Evolutionary conservation across 2,329 filamentous ascomycete genomes (phyloP), one percentile per base, ranked within the genome.

Genomic region (Hymenoscyphus scutula): DNA sequence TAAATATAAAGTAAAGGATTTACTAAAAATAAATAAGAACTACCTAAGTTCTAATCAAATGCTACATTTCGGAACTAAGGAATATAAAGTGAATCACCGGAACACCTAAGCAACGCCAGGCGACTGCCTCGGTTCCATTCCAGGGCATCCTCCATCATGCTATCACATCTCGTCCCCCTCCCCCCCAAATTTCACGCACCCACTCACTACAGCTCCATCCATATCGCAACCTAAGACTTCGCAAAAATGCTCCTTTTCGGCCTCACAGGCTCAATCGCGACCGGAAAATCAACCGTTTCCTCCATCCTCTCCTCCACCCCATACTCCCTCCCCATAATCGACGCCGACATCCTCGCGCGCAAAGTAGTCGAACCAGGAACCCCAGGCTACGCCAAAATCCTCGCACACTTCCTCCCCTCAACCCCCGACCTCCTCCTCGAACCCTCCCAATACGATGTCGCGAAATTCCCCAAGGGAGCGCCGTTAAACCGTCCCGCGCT

Each of bases 231-330:
- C 45, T 51, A 51, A n/a, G 25, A 51, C n/a, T 19, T 25, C 53
- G 27, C 25, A 58, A 58, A 13, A 60, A 98, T 98, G 95, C 85
- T 98, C 56, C 87, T 99, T 72, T 92, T 99, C 71, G 95, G 95
- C 62, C 86, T 99, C 29, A 99, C 95, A 8, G 95, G 95, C 75
- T 97, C 93, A 65, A 98, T 99, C 74, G 95, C 95, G 64, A 99
- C 95, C 5, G 95, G 95, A 76, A 99, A 99, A 84, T 97, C 94
- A 54, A 99, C 94, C 68, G 92, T 97, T 61, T 97, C 95, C 30
- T 82, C 84, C 27, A 84, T 97, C 70, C 90, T 99, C 71, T 86
- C 89, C 58, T 82, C 85, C 4, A 81, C 90, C 5, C 95, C 94
- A 0, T 90, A 97, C 81, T 89, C 85, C 64, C 84, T 99, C 65